Conservation (phyloP, 345 rosid species). For the Eucalyptus curtisii region DNA sequence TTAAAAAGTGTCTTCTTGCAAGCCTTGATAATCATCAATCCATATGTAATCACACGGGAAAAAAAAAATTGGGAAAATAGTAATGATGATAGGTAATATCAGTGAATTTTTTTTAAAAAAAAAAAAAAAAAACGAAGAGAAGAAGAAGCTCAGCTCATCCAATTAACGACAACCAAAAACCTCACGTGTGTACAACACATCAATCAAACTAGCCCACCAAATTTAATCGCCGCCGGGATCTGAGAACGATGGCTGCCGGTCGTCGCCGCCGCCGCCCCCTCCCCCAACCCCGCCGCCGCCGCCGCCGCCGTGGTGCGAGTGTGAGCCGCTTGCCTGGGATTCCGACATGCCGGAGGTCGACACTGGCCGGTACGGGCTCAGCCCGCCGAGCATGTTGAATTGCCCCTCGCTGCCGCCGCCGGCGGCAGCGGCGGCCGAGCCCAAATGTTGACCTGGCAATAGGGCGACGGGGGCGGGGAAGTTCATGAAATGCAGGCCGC, state of each 20-base stretch:
- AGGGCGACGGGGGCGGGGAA: constrained; percentile 81
- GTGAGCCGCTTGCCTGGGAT: constrained; percentile 80
- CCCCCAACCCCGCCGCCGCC: constrained; percentile 46
- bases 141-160: neutral
- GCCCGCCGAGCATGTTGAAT: constrained; percentile 60
- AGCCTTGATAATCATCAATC: neutral
- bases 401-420: constrained; percentile 35
- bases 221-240: neutral
- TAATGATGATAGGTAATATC: neutral
- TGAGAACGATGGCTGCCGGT: constrained; percentile 40
- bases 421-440: constrained; percentile 23
- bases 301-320: constrained; percentile 42
- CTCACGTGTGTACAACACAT: constrained; percentile 24
- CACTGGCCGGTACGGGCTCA: constrained; percentile 47
- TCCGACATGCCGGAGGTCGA: constrained; percentile 28
- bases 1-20: neutral
- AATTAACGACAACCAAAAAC: constrained; percentile 8
- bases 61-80: constrained; percentile 11
- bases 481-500: constrained; percentile 94
- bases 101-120: neutral
- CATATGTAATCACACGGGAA: constrained; percentile 17
- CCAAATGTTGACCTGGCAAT: constrained; percentile 65
- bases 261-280: constrained; percentile 42
- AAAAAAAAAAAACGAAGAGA: neutral
- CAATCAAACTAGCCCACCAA: neutral